A percentile compares a stretch with the other conserved stretches of the same genome.
Evolutionary conservation across 441 rosid genomes (phyloP).

Genomic region (Pelargonium fulgidum): DNA sequence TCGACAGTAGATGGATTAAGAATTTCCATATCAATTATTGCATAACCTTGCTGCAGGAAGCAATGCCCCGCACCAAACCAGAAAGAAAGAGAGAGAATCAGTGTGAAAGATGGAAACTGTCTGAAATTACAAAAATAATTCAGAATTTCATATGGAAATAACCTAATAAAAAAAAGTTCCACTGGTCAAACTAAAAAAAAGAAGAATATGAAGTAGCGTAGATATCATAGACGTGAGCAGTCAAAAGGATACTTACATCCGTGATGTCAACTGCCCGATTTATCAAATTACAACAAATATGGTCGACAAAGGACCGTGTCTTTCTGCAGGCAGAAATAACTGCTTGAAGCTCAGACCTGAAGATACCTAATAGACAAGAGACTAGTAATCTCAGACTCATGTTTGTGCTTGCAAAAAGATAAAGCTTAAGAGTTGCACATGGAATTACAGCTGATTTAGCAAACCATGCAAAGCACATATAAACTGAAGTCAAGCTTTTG

Average conservation of each 20-base stretch:
- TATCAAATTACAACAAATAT: slow-evolving; percentile 45
- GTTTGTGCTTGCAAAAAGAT: slow-evolving; percentile 13
- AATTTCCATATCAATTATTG: slow-evolving; percentile 54
- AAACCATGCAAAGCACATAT: background rate
- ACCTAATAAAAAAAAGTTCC: too few species aligned
- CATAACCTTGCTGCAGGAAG: slow-evolving; percentile 61
- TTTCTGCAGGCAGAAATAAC: slow-evolving; percentile 61
- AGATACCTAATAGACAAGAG: slow-evolving; percentile 40
- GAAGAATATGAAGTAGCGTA: background rate
- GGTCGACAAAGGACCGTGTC: slow-evolving; percentile 62
- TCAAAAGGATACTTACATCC: slow-evolving; percentile 45
- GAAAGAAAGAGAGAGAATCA: slow-evolving; percentile 11
- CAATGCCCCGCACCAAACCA: slow-evolving; percentile 10
- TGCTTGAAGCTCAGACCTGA: slow-evolving; percentile 60
- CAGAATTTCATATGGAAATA: too few species aligned
- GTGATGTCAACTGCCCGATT: slow-evolving; percentile 44
- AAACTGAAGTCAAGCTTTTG: slow-evolving; percentile 6
- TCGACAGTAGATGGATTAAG: slow-evolving; percentile 49
- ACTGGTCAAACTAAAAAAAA: too few species aligned
- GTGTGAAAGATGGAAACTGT: slow-evolving; percentile 7
- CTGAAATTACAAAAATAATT: background rate
- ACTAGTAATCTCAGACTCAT: slow-evolving; percentile 19
- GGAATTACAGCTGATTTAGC: background rate
- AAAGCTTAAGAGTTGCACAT: background rate
- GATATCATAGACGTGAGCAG: background rate